Evolutionary conservation across 2,329 filamentous ascomycete genomes (phyloP).

Genomic region (Hymenoscyphus albidus): DNA sequence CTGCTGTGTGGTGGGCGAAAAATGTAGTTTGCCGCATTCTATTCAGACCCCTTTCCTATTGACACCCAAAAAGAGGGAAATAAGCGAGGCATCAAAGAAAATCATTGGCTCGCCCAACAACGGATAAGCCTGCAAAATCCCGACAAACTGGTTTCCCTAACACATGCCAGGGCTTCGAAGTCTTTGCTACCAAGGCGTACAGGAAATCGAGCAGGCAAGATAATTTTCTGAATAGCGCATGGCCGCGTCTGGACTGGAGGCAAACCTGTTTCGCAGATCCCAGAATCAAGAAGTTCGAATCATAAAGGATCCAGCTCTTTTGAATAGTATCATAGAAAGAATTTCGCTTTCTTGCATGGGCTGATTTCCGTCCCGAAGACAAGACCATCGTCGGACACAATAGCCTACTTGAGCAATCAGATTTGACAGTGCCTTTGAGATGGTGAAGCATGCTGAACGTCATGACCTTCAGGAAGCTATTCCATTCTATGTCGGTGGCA

Average conservation of each 20-base stretch:
- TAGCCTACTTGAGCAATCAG: background rate
- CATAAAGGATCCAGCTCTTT: background rate
- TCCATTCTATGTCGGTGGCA: background rate
- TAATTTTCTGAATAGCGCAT: background rate
- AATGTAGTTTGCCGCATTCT: conserved; percentile 10
- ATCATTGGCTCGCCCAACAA: background rate
- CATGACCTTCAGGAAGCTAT: background rate
- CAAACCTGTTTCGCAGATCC: background rate
- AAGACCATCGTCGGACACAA: background rate
- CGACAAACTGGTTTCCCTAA: background rate
- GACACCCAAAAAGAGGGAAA: conserved; percentile 15
- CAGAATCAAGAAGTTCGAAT: background rate
- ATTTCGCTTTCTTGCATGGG: background rate
- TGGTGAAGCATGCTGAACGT: background rate
- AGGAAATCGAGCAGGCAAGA: too few relatives aligned
- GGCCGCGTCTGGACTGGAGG: background rate
- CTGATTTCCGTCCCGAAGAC: background rate
- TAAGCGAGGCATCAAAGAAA: conserved; percentile 18
- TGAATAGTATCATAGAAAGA: background rate
- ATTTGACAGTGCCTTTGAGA: background rate
- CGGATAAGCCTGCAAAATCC: background rate
- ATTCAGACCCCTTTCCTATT: conserved; percentile 29
- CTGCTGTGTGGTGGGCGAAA: background rate
- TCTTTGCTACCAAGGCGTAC: background rate
- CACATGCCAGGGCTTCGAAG: background rate